Percentiles rank a stretch among this genome's conserved stretches.
These are phyloP conservation scores for Sporobolomyces pararoseus DNA, from an alignment of 768 basidiomycete genomes.

Conservation along the genomic window DNA sequence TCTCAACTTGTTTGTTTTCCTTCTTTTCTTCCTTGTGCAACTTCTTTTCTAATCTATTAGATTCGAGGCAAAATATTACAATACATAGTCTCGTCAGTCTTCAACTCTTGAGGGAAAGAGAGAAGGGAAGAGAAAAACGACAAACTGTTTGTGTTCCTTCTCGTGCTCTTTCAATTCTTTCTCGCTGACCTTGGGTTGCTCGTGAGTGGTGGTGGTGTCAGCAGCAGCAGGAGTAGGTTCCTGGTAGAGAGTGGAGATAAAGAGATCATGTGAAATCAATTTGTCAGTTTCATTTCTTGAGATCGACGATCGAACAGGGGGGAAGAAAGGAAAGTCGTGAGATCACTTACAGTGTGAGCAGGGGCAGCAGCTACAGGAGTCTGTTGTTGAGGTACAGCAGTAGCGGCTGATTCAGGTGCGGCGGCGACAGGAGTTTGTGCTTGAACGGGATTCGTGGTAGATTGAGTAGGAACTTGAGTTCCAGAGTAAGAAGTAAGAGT, in stretches of 20 bases:
- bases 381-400: not conserved
- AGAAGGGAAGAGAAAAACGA: not conserved
- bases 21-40: conserved; percentile 31
- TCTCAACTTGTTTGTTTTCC: conserved; percentile 27
- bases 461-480: not conserved
- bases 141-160: conserved; percentile 36
- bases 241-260: too few species aligned
- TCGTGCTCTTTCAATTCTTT: conserved; percentile 19
- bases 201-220: not conserved
- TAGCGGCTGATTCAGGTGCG: not conserved
- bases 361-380: not conserved
- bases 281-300: too few species aligned
- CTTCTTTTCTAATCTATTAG: conserved; percentile 28
- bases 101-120: not conserved
- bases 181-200: not conserved
- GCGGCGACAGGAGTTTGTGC: not conserved
- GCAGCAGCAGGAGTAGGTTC: not conserved
- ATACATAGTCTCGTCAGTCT: too few species aligned
- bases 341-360: not conserved
- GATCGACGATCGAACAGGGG: too few species aligned
- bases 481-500: not conserved
- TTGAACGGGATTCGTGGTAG: too few species aligned
- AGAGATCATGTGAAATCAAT: too few species aligned
- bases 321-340: too few species aligned
- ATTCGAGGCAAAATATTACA: too few species aligned